Percentiles rank a stretch among this genome's conserved stretches.
Evolutionary conservation across 1,284 basidiomycete genomes (phyloP).

Genomic region (Neonothopanus nambi): DNA sequence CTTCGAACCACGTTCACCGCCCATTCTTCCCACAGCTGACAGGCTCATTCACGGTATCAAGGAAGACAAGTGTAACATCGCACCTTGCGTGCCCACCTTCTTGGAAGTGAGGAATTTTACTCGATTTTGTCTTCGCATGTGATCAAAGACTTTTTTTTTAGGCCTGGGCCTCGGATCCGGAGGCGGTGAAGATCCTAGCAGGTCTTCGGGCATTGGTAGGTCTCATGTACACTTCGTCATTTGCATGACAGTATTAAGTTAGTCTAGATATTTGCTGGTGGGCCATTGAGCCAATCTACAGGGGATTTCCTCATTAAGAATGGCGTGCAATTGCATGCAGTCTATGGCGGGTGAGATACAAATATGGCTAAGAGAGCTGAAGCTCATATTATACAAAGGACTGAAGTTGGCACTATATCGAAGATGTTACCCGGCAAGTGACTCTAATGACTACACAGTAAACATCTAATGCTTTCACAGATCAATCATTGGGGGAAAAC

Average conservation of each 20-base stretch:
- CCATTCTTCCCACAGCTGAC: background rate
- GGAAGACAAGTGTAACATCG: background rate
- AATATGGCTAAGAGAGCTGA: background rate
- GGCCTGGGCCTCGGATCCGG: background rate
- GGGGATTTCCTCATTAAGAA: background rate
- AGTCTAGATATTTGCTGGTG: slow-evolving; percentile 1
- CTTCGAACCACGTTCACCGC: background rate
- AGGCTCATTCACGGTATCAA: background rate
- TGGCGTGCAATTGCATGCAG: background rate
- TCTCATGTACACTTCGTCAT: background rate
- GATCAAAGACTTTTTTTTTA: background rate
- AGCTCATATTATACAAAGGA: background rate
- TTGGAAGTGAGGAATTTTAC: background rate
- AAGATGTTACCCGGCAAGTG: background rate
- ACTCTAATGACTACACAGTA: background rate
- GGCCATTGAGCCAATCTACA: background rate
- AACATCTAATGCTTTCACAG: background rate
- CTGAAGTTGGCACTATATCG: background rate
- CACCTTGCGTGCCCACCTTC: background rate
- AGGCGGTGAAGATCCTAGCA: background rate
- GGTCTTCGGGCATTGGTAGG: background rate
- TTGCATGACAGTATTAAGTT: background rate
- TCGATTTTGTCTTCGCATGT: background rate
- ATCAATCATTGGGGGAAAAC: background rate
- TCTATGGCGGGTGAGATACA: background rate